Percentiles rank a stretch among this genome's conserved stretches.
These are phyloP conservation scores for Aegilops tauschii DNA, from an alignment of 176 grass and related monocot species.

Conservation along the genomic window DNA sequence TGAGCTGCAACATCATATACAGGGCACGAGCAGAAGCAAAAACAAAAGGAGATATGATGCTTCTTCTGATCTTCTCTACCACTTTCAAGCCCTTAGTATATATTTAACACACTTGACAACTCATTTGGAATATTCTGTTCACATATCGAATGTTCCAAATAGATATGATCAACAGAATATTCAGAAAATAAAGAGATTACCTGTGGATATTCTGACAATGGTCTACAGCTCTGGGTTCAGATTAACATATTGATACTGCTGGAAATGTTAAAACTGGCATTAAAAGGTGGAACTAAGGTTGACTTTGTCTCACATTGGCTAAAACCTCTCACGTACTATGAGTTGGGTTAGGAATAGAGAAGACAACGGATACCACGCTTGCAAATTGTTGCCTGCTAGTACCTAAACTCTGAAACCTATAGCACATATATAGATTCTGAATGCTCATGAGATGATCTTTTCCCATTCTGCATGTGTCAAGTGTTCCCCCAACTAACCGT, in stretches of 20 bases:
- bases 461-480: background rate
- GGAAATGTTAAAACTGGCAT: conserved; percentile 2
- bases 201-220: background rate
- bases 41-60: no score
- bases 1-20: no score
- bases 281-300: background rate
- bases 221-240: background rate
- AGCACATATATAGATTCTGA: conserved; percentile 2
- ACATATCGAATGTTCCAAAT: no score
- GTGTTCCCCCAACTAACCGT: background rate
- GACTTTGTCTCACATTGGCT: background rate
- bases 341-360: background rate
- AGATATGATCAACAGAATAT: no score
- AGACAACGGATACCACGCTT: background rate
- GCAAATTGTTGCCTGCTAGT: background rate
- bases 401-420: background rate
- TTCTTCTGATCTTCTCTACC: no score
- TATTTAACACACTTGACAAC: no score
- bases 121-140: no score
- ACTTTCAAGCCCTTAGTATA: no score
- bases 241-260: background rate
- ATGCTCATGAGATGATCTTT: background rate
- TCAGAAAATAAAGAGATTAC: no score
- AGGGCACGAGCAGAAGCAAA: no score
- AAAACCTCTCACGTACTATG: background rate